Conservation (phyloP, 768 basidiomycete genomes). For the Mycena albidolilacea region DNA sequence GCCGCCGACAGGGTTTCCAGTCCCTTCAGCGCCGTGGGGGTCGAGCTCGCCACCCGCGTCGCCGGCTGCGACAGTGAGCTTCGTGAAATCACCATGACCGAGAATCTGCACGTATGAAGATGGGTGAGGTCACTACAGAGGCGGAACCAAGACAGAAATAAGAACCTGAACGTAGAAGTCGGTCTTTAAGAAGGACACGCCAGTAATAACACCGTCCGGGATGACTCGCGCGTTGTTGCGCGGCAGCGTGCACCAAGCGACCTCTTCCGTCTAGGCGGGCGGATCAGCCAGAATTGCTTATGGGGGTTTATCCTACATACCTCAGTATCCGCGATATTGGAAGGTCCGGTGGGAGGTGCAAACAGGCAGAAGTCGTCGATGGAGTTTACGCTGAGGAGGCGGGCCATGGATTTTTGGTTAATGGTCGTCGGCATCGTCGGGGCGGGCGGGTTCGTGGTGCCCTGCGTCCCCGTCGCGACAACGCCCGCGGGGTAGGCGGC, state of each 20-base stretch:
- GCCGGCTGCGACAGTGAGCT: constrained; percentile 54
- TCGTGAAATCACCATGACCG: constrained; percentile 60
- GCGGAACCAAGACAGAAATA: too few species aligned
- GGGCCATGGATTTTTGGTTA: constrained; percentile 58
- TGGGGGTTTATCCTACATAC: constrained; percentile 37
- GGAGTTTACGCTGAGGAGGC: constrained; percentile 57
- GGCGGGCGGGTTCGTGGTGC: constrained; percentile 56
- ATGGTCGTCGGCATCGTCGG: constrained; percentile 56
- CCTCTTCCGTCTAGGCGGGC: constrained; percentile 52
- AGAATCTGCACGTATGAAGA: constrained; percentile 58
- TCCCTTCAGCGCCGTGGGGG: constrained; percentile 57
- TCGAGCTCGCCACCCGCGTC: constrained; percentile 64
- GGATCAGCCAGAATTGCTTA: too few species aligned
- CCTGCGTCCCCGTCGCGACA: constrained; percentile 59
- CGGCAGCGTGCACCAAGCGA: constrained; percentile 62
- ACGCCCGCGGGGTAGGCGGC: constrained; percentile 48
- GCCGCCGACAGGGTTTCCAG: constrained; percentile 60
- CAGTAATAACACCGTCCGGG: constrained; percentile 59
- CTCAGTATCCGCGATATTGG: constrained; percentile 56
- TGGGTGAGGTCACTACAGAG: too few species aligned
- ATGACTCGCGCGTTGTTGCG: constrained; percentile 63
- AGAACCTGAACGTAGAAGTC: constrained; percentile 30
- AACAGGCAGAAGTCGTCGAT: constrained; percentile 63
- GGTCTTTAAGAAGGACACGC: constrained; percentile 59
- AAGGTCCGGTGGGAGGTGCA: constrained; percentile 52